phyloP scores from a whole-genome alignment of 2,329 filamentous ascomycete species.

The Boeremia exigua region DNA sequence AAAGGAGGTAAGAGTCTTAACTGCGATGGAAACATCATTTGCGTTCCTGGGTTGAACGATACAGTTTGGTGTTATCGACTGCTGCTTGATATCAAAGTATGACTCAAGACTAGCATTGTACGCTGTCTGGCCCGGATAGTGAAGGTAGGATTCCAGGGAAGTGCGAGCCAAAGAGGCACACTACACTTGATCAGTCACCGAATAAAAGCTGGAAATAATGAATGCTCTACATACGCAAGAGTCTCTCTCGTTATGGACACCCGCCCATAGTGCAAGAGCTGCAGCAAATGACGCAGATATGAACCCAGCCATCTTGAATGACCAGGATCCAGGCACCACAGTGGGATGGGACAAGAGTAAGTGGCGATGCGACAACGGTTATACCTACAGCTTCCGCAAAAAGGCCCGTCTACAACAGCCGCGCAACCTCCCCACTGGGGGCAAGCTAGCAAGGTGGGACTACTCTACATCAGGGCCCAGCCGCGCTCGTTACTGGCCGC shows the following conservation, averaged over 20 bases:
- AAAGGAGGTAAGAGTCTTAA: slow-evolving; percentile 21
- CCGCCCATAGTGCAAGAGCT: slow-evolving; percentile 8
- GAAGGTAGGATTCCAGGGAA: slow-evolving; percentile 16
- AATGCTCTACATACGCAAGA: slow-evolving; percentile 6
- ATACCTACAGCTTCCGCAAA: neutral
- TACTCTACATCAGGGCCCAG: neutral
- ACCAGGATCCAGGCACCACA: neutral
- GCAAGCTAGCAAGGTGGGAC: neutral
- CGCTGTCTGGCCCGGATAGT: slow-evolving; percentile 21
- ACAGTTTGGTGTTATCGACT: slow-evolving; percentile 28
- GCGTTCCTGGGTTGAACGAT: slow-evolving; percentile 30
- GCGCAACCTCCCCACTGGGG: neutral
- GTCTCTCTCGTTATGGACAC: neutral
- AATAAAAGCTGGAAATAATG: neutral
- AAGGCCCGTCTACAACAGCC: neutral
- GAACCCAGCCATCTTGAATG: slow-evolving; percentile 13
- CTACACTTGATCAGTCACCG: slow-evolving; percentile 4
- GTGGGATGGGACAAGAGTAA: neutral
- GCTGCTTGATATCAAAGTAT: slow-evolving; percentile 33
- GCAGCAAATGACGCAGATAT: slow-evolving; percentile 16
- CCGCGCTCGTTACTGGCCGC: neutral
- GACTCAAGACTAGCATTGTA: slow-evolving; percentile 23
- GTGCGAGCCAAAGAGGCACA: slow-evolving; percentile 15
- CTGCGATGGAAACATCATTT: slow-evolving; percentile 23
- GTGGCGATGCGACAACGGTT: neutral